phyloP scores from a whole-genome alignment of 2,329 filamentous ascomycete genomes.

The Hypoxylon sp. region DNA sequence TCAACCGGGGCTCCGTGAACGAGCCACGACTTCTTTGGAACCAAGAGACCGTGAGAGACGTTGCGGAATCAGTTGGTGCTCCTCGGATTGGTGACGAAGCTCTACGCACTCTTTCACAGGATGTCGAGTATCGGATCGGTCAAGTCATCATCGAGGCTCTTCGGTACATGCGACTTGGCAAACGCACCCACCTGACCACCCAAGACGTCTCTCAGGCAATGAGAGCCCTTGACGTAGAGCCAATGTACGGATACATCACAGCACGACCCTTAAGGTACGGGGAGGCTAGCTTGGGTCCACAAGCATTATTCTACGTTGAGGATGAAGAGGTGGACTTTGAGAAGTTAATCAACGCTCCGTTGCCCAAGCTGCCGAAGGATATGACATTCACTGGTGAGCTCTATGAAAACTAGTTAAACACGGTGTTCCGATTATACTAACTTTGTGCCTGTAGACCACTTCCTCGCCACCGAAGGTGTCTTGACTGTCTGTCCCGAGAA shows the following conservation, averaged over 20 bases:
- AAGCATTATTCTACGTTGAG: constrained; percentile 96
- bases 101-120: constrained; percentile 87
- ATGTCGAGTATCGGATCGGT: constrained; percentile 94
- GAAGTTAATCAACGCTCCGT: constrained; percentile 95
- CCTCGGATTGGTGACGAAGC: constrained; percentile 85
- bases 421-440: constrained; percentile 21
- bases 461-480: constrained; percentile 97
- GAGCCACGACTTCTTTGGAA: constrained; percentile 81
- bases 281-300: constrained; percentile 92
- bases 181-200: constrained; percentile 88
- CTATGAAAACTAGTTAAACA: not conserved
- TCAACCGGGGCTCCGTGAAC: constrained; percentile 38
- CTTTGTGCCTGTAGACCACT: constrained; percentile 76
- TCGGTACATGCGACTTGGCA: constrained; percentile 94
- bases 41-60: constrained; percentile 93
- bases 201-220: constrained; percentile 91
- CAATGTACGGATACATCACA: constrained; percentile 95
- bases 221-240: constrained; percentile 90
- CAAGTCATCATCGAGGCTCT: constrained; percentile 95
- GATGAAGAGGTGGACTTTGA: constrained; percentile 99
- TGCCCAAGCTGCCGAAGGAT: constrained; percentile 95
- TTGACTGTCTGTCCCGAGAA: constrained; percentile 98
- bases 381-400: constrained; percentile 86
- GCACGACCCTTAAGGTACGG: constrained; percentile 90
- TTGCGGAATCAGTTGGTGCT: constrained; percentile 96